A percentile compares a stretch with the other conserved stretches of the same genome.
These are phyloP conservation scores for Volvox africanus DNA, from an alignment of 139 green algal species.

Conservation along the genomic window DNA sequence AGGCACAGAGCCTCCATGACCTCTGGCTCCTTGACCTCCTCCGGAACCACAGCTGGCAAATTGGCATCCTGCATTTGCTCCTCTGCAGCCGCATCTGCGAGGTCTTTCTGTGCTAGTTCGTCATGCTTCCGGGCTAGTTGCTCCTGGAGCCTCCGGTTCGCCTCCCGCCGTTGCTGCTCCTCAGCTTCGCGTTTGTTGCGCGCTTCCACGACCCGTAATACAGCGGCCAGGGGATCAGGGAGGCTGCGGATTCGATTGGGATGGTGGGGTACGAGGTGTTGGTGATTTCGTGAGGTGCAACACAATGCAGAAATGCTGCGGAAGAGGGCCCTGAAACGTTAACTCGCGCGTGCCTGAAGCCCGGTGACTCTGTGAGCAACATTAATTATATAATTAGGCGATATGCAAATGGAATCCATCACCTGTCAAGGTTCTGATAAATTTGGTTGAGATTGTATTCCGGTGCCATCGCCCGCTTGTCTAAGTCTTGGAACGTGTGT, in stretches of 20 bases:
- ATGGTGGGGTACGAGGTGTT: not conserved
- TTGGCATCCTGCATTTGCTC: slow-evolving; percentile 3
- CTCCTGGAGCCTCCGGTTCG: not conserved
- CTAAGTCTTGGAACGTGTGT: not conserved
- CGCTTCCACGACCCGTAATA: not conserved
- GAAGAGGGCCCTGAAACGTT: too few species aligned
- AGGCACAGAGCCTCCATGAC: not conserved
- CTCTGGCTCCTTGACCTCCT: not conserved
- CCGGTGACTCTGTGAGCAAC: too few species aligned
- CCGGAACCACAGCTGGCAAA: not conserved
- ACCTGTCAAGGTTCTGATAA: not conserved
- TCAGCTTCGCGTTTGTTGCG: not conserved
- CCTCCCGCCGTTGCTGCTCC: not conserved
- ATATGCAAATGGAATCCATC: not conserved
- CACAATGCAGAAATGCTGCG: too few species aligned
- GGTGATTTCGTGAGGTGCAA: too few species aligned
- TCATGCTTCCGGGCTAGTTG: not conserved
- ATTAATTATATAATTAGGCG: too few species aligned
- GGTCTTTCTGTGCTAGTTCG: not conserved
- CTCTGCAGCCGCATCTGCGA: not conserved
- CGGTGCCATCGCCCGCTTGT: not conserved
- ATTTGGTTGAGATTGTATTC: slow-evolving; percentile 1
- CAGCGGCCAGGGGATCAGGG: not conserved
- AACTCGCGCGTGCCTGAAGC: too few species aligned
- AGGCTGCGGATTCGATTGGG: not conserved